These are phyloP conservation scores for Dictyostelium capitatum DNA, from an alignment of 78 protist genomes.

Conservation along the genomic window DNA sequence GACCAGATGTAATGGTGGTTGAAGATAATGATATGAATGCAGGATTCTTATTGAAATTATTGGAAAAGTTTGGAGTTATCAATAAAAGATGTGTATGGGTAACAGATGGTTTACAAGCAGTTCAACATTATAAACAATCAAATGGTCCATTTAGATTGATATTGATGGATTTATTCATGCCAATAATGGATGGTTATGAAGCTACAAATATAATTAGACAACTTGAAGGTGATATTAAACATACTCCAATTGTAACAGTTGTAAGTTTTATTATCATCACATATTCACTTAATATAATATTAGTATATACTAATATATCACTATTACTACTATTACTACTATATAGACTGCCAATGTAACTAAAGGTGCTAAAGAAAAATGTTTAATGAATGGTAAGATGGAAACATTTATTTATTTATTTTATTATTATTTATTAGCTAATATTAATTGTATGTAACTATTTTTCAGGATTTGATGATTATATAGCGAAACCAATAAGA, in stretches of 20 bases:
- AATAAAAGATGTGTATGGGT: constrained; percentile 62
- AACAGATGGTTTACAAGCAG: constrained; percentile 73
- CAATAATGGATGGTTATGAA: constrained; percentile 79
- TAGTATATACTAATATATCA: background rate
- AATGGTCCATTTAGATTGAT: constrained; percentile 32
- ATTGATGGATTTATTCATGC: constrained; percentile 78
- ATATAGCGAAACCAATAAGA: constrained; percentile 78
- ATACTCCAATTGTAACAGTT: constrained; percentile 74
- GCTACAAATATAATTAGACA: constrained; percentile 75
- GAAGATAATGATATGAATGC: constrained; percentile 80
- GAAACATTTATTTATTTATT: background rate
- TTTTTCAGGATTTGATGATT: constrained; percentile 68
- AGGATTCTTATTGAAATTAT: constrained; percentile 52
- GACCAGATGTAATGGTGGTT: constrained; percentile 74
- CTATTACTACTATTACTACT: background rate
- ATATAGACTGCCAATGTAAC: constrained; percentile 75
- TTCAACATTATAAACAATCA: constrained; percentile 40
- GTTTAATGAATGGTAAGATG: constrained; percentile 64
- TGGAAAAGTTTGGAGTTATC: constrained; percentile 73
- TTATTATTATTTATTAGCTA: no score
- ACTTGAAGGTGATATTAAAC: constrained; percentile 37
- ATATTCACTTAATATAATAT: background rate
- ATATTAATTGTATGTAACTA: no score
- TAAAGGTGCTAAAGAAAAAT: constrained; percentile 76
- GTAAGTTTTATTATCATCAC: constrained; percentile 9